Base-by-base conservation (phyloP, 2,329 filamentous ascomycete genomes). In the Penicillium frequentans region DNA sequence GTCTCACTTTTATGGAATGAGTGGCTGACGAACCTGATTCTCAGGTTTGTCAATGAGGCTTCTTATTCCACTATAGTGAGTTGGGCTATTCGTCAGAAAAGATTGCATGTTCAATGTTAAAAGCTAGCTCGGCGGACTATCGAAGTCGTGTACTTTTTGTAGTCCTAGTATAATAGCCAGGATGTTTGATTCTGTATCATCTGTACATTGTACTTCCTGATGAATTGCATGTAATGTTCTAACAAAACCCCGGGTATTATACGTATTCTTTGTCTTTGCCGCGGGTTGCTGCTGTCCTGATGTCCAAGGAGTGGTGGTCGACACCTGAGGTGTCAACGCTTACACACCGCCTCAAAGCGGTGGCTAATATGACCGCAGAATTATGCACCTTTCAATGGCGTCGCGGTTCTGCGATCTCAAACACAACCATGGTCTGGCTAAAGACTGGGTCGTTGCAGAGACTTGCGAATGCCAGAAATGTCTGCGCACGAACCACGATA, bases 361-460 rank as follows among this genome's bases (percentile, higher is more conserved):
- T 62, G 53, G 13, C 3, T 5, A 43, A 26, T 54, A 2, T 54
- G 31, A 58, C 10, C 33, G 59, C 48, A 60, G 49, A 57, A 60
- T 62, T 21, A 42, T 39, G 8, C 44, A 52, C 58, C 57, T 62
- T 63, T 64, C 55, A 47, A 51, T 33, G 5, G 39, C 31, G 39
- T 52, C 51, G 37, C 49, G 57, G 59, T 31, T 59, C 57, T 53
- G 48, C 56, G 54, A 58, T 31, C 23, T 47, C 35, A 67, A 53
- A 31, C 37, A 66, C 65, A 62, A 57, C 62, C 52, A 56, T 70
- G 62, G 63, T 63, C 54, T 50, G 67, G 49, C 57, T 58, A 24
- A 68, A 61, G 60, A 61, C 55, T 56, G 49, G 54, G 54, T 52
- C 55, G 37, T 47, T 64, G 46, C 63, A 60, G 47, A 55, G 45